Base-by-base conservation (phyloP, 495 filamentous ascomycete species). In the Recurvomyces mirabilis region DNA sequence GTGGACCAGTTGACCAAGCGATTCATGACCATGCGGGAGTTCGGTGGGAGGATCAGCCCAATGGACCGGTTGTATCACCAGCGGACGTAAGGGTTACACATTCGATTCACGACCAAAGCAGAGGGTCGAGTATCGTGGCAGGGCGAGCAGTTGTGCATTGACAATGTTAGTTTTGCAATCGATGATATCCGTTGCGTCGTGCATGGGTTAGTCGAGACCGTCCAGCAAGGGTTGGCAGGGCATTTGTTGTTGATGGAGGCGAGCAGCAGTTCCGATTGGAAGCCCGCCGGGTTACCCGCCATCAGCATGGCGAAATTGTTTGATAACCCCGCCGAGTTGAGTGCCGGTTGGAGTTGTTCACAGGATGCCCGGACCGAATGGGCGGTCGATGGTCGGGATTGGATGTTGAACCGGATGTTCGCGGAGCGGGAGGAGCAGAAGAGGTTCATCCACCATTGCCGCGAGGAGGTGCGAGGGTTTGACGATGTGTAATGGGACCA, bases 231-330 rank as follows among this genome's bases (percentile, higher is more conserved):
- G 20, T 41, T 51, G 35, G 18, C 26, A 9, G 25, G 33, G 37
- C 38, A 48, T 43, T 30, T 48, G 19, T 43, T 48, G 30, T 48
- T 42, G 5, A 15, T 42, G 22, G 18, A 5, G 5, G 28, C 13
- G 9, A 21, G n/a, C 12, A 6, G 5, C n/a, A n/a, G n/a, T 4
- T 10, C 10, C 13, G 6, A 14, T 5, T 41, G 31, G 17, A 9
- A 14, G 9, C 5, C 33, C 17, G 9, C 3, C 9, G 15, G 17
- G 25, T 12, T 38, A 20, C 36, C 36, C 14, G 10, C 7, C 5
- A n/a, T 38, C 36, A 10, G 12, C 9, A 5, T 19, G 23, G 5
- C 5, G 4, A 21, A 5, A 12, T 45, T 50, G 14, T 19, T n/a
- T 13, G 32, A 50, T 23, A 39, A 50, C 20, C 45, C 19, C 14